These are phyloP conservation scores for Macrophomina pseudophaseolina DNA, from an alignment of 2,329 filamentous ascomycete species.

Conservation along the genomic window DNA sequence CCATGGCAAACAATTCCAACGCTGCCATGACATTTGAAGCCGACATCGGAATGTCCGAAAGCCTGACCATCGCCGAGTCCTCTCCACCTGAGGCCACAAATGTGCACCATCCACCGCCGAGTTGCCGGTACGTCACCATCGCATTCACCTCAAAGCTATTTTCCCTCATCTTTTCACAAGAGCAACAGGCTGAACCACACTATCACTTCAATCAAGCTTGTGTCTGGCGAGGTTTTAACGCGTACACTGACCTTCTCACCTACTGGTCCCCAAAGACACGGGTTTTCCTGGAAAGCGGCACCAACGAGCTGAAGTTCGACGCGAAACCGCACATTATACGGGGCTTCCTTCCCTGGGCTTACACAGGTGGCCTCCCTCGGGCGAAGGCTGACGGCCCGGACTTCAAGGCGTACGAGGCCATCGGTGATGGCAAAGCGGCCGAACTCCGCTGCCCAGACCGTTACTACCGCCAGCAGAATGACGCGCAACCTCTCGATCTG, in stretches of 20 bases:
- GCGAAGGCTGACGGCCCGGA: no score
- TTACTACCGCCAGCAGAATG: background rate
- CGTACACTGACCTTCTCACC: background rate
- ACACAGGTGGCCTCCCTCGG: background rate
- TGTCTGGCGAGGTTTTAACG: background rate
- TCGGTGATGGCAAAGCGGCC: background rate
- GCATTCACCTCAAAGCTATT: no score
- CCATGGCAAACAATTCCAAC: no score
- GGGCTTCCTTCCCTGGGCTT: background rate
- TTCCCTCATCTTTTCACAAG: background rate
- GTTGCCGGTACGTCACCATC: no score
- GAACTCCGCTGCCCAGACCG: background rate
- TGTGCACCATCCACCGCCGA: no score
- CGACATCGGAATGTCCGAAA: no score
- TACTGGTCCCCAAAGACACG: slow-evolving; percentile 1
- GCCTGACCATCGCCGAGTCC: no score
- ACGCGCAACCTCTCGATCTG: background rate
- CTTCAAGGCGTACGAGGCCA: background rate
- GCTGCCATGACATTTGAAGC: no score
- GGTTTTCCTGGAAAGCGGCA: background rate
- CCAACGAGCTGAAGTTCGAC: background rate
- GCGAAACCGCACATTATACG: background rate
- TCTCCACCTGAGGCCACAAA: no score
- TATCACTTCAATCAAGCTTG: background rate
- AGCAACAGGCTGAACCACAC: background rate